These are phyloP conservation scores for Delphinella strobiligena DNA, from an alignment of 2,329 filamentous ascomycete species.

Conservation along the genomic window DNA sequence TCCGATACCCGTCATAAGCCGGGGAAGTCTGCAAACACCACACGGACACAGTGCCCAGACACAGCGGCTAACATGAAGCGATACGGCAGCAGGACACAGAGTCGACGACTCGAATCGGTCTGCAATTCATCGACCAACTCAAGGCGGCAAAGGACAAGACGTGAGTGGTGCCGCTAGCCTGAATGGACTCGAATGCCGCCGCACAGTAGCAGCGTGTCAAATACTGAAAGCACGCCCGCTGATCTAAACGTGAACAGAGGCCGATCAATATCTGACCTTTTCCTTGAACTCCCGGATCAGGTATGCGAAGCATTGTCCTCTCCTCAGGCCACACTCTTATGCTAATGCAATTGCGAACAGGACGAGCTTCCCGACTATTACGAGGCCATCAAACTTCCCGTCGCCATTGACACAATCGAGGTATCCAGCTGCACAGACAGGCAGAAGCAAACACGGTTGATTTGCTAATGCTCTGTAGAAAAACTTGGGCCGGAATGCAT, in stretches of 20 bases:
- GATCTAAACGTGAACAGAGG: constrained; percentile 7
- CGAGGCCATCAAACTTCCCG: constrained; percentile 60
- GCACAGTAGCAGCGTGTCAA: too few relatives aligned
- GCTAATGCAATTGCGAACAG: constrained; percentile 50
- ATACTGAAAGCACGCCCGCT: too few relatives aligned
- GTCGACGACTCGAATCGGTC: constrained; percentile 41
- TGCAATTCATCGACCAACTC: constrained; percentile 63
- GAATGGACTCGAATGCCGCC: too few relatives aligned
- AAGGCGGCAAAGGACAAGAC: constrained; percentile 69
- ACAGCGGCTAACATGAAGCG: neutral
- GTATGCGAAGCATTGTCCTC: neutral
- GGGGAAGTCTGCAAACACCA: neutral
- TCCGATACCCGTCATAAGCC: neutral
- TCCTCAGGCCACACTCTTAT: neutral
- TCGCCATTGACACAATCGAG: constrained; percentile 68
- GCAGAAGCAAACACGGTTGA: neutral
- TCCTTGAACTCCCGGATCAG: constrained; percentile 10
- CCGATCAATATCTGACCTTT: constrained; percentile 10
- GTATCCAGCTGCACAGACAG: constrained; percentile 21
- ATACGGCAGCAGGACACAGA: constrained; percentile 4
- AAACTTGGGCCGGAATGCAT: constrained; percentile 58
- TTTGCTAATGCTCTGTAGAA: constrained; percentile 21
- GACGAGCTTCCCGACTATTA: constrained; percentile 60
- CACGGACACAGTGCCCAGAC: neutral
- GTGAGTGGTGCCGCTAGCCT: too few relatives aligned